Conservation (phyloP, 305 asterid genomes). For the Plantago coronopus region DNA sequence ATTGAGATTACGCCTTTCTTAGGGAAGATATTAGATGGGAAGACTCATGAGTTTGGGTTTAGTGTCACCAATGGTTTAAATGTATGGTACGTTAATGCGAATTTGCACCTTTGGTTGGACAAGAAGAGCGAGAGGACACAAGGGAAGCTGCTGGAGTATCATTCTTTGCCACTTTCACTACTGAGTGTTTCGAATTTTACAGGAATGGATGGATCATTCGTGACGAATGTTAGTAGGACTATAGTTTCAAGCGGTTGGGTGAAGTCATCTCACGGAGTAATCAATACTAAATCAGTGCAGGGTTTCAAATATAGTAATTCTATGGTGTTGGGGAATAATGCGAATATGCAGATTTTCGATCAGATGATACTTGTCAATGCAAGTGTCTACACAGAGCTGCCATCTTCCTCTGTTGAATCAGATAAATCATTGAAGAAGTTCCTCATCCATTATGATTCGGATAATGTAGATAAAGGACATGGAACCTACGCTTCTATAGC, state of each 20-base stretch:
- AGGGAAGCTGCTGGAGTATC: slow-evolving; percentile 47
- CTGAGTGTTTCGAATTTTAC: slow-evolving; percentile 42
- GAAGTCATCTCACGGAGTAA: slow-evolving; percentile 62
- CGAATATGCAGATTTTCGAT: slow-evolving; percentile 53
- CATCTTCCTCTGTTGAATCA: slow-evolving; percentile 26
- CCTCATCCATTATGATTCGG: slow-evolving; percentile 35
- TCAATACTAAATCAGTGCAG: slow-evolving; percentile 43
- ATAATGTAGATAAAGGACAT: slow-evolving; percentile 42
- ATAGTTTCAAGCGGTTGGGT: slow-evolving; percentile 53
- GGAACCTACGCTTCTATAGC: slow-evolving; percentile 40
- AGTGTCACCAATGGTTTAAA: slow-evolving; percentile 68
- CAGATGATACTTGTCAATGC: slow-evolving; percentile 50
- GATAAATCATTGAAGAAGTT: slow-evolving; percentile 34
- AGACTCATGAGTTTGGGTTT: slow-evolving; percentile 48
- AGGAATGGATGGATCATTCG: slow-evolving; percentile 58
- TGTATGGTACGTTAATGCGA: slow-evolving; percentile 88
- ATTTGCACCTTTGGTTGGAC: slow-evolving; percentile 91
- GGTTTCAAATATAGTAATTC: slow-evolving; percentile 40
- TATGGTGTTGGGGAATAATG: slow-evolving; percentile 58
- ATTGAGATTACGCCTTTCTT: slow-evolving; percentile 72
- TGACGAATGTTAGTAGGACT: slow-evolving; percentile 45
- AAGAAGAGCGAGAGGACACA: slow-evolving; percentile 35
- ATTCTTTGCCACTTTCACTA: slow-evolving; percentile 28
- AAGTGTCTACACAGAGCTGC: slow-evolving; percentile 30
- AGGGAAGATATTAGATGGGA: slow-evolving; percentile 57